phyloP scores from a whole-genome alignment of 164 flowering plant genomes.

The Vitis rotundifolia region DNA sequence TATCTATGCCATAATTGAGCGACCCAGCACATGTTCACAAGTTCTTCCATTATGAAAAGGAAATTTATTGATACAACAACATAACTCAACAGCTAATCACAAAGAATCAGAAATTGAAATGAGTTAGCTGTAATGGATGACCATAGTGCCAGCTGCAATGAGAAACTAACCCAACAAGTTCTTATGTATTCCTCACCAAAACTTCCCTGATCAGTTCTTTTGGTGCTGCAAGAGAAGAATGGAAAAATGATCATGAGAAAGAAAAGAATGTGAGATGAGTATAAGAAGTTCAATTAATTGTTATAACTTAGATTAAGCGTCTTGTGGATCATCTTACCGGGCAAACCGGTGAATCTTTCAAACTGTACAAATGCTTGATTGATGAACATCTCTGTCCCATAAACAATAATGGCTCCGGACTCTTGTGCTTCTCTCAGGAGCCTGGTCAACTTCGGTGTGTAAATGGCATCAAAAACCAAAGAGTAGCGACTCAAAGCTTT shows the following conservation, averaged over 20 bases:
- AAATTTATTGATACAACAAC: constrained; percentile 7
- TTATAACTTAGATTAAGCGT: background rate
- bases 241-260: background rate
- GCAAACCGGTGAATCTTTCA: constrained; percentile 35
- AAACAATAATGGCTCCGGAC: constrained; percentile 28
- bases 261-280: no score
- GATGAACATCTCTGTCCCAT: constrained; percentile 37
- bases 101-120: background rate
- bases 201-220: constrained; percentile 33
- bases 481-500: constrained; percentile 28
- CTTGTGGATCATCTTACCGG: constrained; percentile 19
- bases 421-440: constrained; percentile 32
- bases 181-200: constrained; percentile 28
- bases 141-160: background rate
- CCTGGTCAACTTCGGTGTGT: constrained; percentile 37
- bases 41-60: background rate
- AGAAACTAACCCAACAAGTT: background rate
- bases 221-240: constrained; percentile 25
- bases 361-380: constrained; percentile 37
- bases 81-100: background rate
- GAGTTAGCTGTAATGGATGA: background rate
- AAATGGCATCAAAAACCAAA: constrained; percentile 39
- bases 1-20: background rate
- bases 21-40: background rate
- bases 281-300: no score